These are phyloP conservation scores for Datisca glomerata DNA, from an alignment of 306 rosid species.

Conservation along the genomic window DNA sequence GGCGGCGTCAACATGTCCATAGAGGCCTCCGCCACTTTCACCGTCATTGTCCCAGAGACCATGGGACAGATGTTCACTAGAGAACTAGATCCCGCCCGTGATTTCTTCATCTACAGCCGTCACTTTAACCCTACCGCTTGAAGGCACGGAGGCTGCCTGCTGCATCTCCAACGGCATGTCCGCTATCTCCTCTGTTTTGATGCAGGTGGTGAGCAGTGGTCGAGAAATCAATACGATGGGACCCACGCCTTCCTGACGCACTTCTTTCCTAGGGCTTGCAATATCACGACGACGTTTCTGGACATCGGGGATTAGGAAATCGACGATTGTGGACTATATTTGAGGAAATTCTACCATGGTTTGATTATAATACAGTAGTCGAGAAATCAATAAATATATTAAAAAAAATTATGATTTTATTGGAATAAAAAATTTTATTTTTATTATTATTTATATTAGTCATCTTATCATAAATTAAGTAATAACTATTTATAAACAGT, in stretches of 20 bases:
- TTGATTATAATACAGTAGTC: too few relatives aligned
- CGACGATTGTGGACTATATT: too few relatives aligned
- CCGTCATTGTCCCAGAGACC: constrained; percentile 93
- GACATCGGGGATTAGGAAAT: constrained; percentile 31
- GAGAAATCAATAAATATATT: too few relatives aligned
- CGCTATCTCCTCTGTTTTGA: constrained; percentile 46
- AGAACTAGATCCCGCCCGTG: constrained; percentile 69
- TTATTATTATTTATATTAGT: too few relatives aligned
- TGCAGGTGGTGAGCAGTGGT: constrained; percentile 59
- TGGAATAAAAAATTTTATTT: too few relatives aligned
- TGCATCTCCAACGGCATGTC: constrained; percentile 95
- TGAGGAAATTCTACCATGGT: too few relatives aligned
- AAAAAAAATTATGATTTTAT: too few relatives aligned
- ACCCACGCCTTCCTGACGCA: constrained; percentile 73
- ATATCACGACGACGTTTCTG: constrained; percentile 52
- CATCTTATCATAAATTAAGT: too few relatives aligned
- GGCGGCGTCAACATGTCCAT: constrained; percentile 98
- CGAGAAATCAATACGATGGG: constrained; percentile 72
- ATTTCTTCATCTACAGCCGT: constrained; percentile 88
- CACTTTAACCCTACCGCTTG: constrained; percentile 93
- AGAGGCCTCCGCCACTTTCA: constrained; percentile 89
- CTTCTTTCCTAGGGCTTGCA: constrained; percentile 54
- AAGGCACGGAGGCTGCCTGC: constrained; percentile 88
- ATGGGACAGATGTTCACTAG: constrained; percentile 77
- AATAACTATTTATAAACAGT: too few relatives aligned